phyloP scores from a whole-genome alignment of 2,329 filamentous ascomycete species.

The Talaromyces marneffei region DNA sequence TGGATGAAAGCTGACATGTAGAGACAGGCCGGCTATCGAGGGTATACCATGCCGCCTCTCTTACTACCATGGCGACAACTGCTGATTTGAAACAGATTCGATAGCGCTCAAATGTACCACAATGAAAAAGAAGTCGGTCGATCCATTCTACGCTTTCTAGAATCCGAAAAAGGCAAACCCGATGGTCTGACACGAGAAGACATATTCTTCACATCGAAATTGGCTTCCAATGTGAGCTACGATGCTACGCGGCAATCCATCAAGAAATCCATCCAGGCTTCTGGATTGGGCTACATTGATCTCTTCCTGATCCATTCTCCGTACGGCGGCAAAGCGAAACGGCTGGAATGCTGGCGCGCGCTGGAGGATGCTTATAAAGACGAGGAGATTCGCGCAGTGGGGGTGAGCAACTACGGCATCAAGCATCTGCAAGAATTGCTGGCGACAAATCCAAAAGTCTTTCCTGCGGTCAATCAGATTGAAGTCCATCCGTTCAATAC shows the following conservation, averaged over 20 bases:
- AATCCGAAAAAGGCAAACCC: slow-evolving; percentile 40
- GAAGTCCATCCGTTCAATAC: slow-evolving; percentile 81
- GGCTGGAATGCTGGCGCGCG: slow-evolving; percentile 68
- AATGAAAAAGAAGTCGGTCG: slow-evolving; percentile 67
- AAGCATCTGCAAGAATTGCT: slow-evolving; percentile 69
- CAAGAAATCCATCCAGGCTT: slow-evolving; percentile 56
- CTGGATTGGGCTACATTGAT: slow-evolving; percentile 69
- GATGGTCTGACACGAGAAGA: slow-evolving; percentile 57
- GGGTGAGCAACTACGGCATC: slow-evolving; percentile 73
- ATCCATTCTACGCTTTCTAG: slow-evolving; percentile 57
- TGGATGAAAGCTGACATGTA: slow-evolving; percentile 27
- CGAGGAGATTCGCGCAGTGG: slow-evolving; percentile 64
- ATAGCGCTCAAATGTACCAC: slow-evolving; percentile 60
- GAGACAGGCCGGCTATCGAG: slow-evolving; percentile 22
- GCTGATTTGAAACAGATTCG: slow-evolving; percentile 30
- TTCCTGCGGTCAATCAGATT: slow-evolving; percentile 71
- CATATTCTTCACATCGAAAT: slow-evolving; percentile 75
- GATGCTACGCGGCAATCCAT: slow-evolving; percentile 63
- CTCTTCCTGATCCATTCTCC: slow-evolving; percentile 75
- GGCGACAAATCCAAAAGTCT: slow-evolving; percentile 54
- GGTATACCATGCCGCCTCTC: slow-evolving; percentile 13
- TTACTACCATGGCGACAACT: background rate
- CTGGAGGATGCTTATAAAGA: slow-evolving; percentile 68
- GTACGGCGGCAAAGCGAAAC: slow-evolving; percentile 63
- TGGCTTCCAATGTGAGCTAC: slow-evolving; percentile 62